Percentiles rank a stretch among this genome's conserved stretches.
Conservation (phyloP, 345 rosid genomes). For the Arabidopsis thaliana region DNA sequence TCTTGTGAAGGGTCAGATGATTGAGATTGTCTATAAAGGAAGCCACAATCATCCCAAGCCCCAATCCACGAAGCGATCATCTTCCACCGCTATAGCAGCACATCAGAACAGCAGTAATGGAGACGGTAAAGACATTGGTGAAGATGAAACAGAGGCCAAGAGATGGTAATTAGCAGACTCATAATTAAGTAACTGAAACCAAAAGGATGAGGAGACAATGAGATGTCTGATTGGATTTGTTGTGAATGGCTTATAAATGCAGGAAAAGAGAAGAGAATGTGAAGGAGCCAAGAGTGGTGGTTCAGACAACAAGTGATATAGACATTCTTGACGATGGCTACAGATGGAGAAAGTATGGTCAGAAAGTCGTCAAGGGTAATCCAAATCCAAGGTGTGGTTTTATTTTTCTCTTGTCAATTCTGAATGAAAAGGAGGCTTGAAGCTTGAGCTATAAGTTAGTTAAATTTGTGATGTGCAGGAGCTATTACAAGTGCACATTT, state of each 20-base stretch:
- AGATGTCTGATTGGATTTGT: constrained; percentile 46
- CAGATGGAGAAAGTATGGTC: constrained; percentile 97
- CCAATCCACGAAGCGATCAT: constrained; percentile 67
- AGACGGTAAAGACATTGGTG: constrained; percentile 60
- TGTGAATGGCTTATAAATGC: constrained; percentile 64
- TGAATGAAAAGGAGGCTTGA: constrained; percentile 21
- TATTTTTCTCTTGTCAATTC: neutral
- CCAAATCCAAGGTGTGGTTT: constrained; percentile 80
- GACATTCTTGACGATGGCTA: constrained; percentile 97
- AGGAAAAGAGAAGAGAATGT: constrained; percentile 79
- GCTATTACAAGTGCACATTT: constrained; percentile 87
- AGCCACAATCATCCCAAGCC: constrained; percentile 92
- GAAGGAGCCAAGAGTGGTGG: constrained; percentile 90
- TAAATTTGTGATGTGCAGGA: constrained; percentile 52
- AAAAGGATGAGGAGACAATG: constrained; percentile 30
- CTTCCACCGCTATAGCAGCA: constrained; percentile 51
- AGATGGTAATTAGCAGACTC: constrained; percentile 60
- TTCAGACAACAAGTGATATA: constrained; percentile 92
- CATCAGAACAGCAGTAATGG: constrained; percentile 60
- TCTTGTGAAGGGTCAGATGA: constrained; percentile 74
- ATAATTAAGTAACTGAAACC: constrained; percentile 29
- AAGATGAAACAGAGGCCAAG: constrained; percentile 79
- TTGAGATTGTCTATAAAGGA: constrained; percentile 90
- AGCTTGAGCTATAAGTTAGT: constrained; percentile 51
- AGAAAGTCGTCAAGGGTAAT: constrained; percentile 94